Base-by-base conservation (phyloP, 2,329 filamentous ascomycete genomes). In the Aureobasidium sp. region DNA sequence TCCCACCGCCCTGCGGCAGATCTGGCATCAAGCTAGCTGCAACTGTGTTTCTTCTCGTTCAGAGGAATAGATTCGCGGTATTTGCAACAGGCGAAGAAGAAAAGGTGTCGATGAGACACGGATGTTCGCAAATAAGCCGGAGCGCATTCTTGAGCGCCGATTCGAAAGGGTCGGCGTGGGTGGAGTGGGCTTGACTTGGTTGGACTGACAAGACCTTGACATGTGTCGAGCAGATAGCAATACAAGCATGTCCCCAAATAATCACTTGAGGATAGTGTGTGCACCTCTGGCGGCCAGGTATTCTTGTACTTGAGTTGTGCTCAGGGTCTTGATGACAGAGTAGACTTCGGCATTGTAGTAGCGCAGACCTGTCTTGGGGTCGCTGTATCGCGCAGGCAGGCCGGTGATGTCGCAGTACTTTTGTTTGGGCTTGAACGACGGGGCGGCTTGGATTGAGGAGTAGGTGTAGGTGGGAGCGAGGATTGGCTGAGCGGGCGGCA, bases 81-180 rank as follows among this genome's bases (percentile, higher is more conserved):
- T 56, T 55, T 55, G 49, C 60, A 58, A 54, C n/a, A 57, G 88
- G 89, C 90, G 85, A 77, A 95, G 80, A n/a, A 95, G 71, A 69
- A 60, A 69, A 58, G 48, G 39, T 32, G 32, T 47, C 51, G 29
- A n/a, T 32, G 24, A 34, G 51, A 53, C 32, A 41, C 55, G 49
- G 66, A 11, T n/a, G 86, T 88, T 88, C 87, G 85, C 88, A 85
- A 95, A 93, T 95, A 95, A 96, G 90, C 90, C 90, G 90, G 90
- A 95, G 90, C 88, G 81, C 81, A 84, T 85, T 84, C 83, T 90
- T 84, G 80, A 88, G 84, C 82, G 79, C 82, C 78, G 76, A 75
- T 73, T 80, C 75, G 87, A 95, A 74, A 94, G 86, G 81, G 76
- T 69, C 69, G 72, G 76, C 83, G 82, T 86, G 88, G 84, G 83